These are phyloP conservation scores for Auriscalpium vulgare DNA, from an alignment of 768 basidiomycete species.

Conservation along the genomic window DNA sequence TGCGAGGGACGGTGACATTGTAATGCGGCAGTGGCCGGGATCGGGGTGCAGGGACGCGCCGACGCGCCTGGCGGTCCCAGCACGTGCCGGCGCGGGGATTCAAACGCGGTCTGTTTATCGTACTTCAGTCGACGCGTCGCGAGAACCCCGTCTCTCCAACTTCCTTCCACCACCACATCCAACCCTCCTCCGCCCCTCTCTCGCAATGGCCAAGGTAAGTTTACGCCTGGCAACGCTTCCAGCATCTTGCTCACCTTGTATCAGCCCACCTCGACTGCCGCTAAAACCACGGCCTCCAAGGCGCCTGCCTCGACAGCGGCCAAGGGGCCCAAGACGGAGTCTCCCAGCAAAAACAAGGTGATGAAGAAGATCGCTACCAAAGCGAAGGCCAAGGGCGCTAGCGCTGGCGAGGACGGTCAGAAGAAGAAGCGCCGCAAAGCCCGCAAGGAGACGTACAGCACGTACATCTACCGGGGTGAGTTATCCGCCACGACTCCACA, in stretches of 20 bases:
- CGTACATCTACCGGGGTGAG: constrained; percentile 79
- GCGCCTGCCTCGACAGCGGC: constrained; percentile 40
- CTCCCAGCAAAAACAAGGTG: constrained; percentile 25
- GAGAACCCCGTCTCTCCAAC: not conserved
- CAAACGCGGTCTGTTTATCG: not conserved
- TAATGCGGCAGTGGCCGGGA: too few relatives aligned
- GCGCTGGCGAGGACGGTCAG: constrained; percentile 32
- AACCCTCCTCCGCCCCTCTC: not conserved
- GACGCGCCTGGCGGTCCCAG: not conserved
- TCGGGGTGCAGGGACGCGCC: not conserved
- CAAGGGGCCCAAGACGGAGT: constrained; percentile 33
- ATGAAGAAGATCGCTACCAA: constrained; percentile 46
- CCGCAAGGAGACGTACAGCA: constrained; percentile 77
- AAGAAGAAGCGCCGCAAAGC: constrained; percentile 77
- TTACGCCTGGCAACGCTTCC: not conserved
- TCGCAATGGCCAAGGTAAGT: constrained; percentile 5
- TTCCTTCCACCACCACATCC: not conserved
- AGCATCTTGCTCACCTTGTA: constrained; percentile 1
- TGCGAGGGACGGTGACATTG: constrained; percentile 41
- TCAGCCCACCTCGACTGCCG: constrained; percentile 19
- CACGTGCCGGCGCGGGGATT: not conserved
- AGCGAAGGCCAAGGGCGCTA: constrained; percentile 51
- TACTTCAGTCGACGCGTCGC: not conserved
- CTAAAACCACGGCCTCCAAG: constrained; percentile 44
- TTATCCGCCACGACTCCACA: not conserved